phyloP scores from a whole-genome alignment of 2,329 filamentous ascomycete species.

The Aspergillus neoniger region DNA sequence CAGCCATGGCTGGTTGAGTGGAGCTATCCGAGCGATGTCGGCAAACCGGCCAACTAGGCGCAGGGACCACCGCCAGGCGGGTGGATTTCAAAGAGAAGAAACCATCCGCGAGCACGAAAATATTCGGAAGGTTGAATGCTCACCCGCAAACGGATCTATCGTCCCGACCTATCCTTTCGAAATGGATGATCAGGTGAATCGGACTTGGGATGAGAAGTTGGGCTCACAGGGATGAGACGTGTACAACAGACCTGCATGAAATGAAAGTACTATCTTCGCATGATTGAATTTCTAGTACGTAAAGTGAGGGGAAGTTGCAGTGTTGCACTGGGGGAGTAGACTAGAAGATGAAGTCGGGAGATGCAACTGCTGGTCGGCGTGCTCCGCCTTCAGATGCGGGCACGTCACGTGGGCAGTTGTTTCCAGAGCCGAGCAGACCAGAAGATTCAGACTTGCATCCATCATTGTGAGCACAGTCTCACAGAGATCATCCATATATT shows the following conservation, averaged over 20 bases:
- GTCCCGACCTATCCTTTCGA: background rate
- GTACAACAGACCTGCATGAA: background rate
- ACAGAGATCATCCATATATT: background rate
- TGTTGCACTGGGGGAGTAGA: background rate
- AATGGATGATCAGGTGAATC: too few relatives aligned
- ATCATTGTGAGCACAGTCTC: background rate
- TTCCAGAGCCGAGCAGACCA: background rate
- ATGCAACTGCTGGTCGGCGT: background rate
- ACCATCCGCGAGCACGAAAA: background rate
- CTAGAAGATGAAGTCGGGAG: background rate
- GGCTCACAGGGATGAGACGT: background rate
- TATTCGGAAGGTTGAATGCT: background rate
- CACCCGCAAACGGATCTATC: background rate
- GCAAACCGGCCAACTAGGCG: conserved; percentile 12
- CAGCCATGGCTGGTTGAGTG: background rate
- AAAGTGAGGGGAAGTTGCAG: background rate
- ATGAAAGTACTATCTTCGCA: background rate
- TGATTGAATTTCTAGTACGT: background rate
- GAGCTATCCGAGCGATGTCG: conserved; percentile 10
- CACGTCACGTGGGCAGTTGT: background rate
- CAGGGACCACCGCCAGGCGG: background rate
- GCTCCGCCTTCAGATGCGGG: background rate
- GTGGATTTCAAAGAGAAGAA: background rate
- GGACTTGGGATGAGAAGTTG: too few relatives aligned
- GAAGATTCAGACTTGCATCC: background rate